Evolutionary conservation across 257 asterid species (phyloP).

Genomic region (Anisodus acutangulus): DNA sequence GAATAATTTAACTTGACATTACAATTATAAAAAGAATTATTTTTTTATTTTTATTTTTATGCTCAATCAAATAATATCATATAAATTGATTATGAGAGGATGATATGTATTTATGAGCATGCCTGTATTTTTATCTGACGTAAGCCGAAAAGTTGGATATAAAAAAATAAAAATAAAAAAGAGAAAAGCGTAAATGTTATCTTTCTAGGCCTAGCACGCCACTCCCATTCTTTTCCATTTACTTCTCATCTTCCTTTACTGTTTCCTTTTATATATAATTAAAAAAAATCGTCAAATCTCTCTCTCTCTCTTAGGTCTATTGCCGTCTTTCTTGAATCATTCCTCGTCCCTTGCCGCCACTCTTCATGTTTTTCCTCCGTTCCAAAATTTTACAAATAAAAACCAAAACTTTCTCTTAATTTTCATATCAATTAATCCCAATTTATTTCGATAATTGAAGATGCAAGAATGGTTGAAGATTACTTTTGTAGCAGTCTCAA

Average conservation of each 20-base stretch:
- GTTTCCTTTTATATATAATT: background rate
- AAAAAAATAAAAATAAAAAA: no score
- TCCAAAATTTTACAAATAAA: background rate
- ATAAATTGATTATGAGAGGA: background rate
- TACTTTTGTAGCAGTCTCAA: constrained; percentile 41
- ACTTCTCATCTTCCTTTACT: constrained; percentile 28
- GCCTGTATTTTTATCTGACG: background rate
- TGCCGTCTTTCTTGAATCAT: constrained; percentile 62
- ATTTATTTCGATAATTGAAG: constrained; percentile 23
- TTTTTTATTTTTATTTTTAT: background rate
- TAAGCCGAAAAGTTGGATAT: no score
- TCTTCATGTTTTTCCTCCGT: constrained; percentile 22
- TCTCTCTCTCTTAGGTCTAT: constrained; percentile 1
- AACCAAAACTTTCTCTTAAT: background rate
- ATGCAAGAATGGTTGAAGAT: constrained; percentile 54
- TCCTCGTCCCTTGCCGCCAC: constrained; percentile 48
- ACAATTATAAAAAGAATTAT: background rate
- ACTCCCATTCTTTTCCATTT: constrained; percentile 38
- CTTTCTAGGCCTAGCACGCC: constrained; percentile 8
- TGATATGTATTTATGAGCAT: background rate
- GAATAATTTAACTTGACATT: background rate
- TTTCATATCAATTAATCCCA: background rate
- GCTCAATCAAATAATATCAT: background rate
- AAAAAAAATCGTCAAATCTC: background rate
- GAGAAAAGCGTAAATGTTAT: background rate